Evolutionary conservation across 2,329 filamentous ascomycete genomes (phyloP), one percentile per base, ranked within the genome.

Genomic region (Colletotrichum limetticola): DNA sequence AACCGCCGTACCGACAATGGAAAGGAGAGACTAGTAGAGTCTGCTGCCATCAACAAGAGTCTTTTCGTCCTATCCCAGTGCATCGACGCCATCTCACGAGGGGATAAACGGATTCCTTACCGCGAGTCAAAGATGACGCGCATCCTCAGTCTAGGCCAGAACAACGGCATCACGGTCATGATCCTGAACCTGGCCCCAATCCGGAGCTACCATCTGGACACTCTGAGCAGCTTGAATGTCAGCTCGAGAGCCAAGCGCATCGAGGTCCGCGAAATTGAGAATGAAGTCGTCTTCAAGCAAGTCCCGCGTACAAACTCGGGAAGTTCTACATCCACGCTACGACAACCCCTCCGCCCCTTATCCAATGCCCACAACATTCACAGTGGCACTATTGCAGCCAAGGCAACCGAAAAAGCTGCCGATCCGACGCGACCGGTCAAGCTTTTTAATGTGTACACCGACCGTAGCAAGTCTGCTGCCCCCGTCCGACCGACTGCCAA

Each of bases 101-200:
- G 90, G 37, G 91, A 92, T 80, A 90, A 88, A 77, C 91, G 96
- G 42, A 96, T 98, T 78, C 96, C 97, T 0, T 98, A 97, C 81
- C 90, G 96, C 69, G 96, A 98, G 81, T 97, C 94, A 66, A 98
- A 98, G 86, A 98, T 98, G 96, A 98, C 97, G 1, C 90, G 96
- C 59, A 98, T 98, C 68, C 84, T 98, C 30, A 96, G 94, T 0
- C 85, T 98, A 9, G 96, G 96, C 3, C 96, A 98, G 84, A 98
- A 98, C 84, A 95, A 97, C 76, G 96, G 97, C 63, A 91, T 98
- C 76, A 98, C 95, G 0, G 90, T 98, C 79, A 98, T 98, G 97
- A 97, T 98, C 71, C 87, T 98, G 49, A 98, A 98, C 79, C 89
- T 98, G 3, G 94, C 96, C 0, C 95, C 97, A 0, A 88, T 97